These are phyloP conservation scores for Alternaria novae-zelandiae DNA, from an alignment of 2,329 filamentous ascomycete genomes.

Conservation along the genomic window DNA sequence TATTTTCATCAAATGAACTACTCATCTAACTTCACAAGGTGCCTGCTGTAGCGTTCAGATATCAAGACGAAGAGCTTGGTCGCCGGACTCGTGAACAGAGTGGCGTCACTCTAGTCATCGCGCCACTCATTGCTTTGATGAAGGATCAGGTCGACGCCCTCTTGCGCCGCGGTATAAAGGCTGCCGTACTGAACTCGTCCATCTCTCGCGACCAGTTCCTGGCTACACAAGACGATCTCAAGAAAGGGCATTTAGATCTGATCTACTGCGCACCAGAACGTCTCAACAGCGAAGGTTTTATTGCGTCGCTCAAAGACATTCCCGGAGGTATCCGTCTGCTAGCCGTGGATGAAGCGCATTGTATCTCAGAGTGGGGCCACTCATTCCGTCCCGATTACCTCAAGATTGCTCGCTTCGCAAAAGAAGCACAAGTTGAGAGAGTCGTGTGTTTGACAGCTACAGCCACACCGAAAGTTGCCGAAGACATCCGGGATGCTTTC, in stretches of 20 bases:
- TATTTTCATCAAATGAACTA: not conserved
- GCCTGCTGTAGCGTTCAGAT: constrained; percentile 53
- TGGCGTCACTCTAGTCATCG: constrained; percentile 90
- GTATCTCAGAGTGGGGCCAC: constrained; percentile 96
- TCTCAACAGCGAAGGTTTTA: constrained; percentile 77
- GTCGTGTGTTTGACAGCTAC: constrained; percentile 82
- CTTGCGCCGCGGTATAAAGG: constrained; percentile 71
- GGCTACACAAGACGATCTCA: constrained; percentile 63
- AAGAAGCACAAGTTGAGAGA: constrained; percentile 84
- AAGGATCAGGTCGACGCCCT: constrained; percentile 92
- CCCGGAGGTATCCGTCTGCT: constrained; percentile 76
- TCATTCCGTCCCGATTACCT: constrained; percentile 93
- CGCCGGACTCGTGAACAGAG: constrained; percentile 63
- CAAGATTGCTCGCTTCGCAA: constrained; percentile 74
- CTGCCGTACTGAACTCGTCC: constrained; percentile 77
- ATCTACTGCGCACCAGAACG: constrained; percentile 96
- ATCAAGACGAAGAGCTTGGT: constrained; percentile 45
- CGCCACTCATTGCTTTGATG: constrained; percentile 92
- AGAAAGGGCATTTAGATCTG: constrained; percentile 75
- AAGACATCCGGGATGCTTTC: constrained; percentile 85
- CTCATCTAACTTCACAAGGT: constrained; percentile 20
- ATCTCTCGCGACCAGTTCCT: constrained; percentile 62
- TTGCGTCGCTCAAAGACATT: constrained; percentile 68
- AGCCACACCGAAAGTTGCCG: constrained; percentile 78
- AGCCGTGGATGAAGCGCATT: constrained; percentile 95